These are phyloP conservation scores for Scytalidium lignicola DNA, from an alignment of 2,329 filamentous ascomycete species.

Conservation along the genomic window DNA sequence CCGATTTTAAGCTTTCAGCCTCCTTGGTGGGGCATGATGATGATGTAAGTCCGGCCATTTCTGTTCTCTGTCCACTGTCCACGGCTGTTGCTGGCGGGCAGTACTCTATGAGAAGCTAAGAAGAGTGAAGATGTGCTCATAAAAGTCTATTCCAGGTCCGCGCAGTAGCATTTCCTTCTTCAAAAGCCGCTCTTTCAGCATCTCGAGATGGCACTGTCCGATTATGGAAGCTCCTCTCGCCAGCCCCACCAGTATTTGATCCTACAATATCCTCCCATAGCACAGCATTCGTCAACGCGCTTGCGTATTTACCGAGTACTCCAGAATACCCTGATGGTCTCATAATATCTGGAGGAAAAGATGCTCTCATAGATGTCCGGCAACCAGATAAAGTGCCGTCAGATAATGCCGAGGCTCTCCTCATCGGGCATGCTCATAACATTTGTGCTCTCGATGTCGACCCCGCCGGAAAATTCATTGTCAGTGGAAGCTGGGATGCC, in stretches of 20 bases:
- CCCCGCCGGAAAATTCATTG: slow-evolving; percentile 64
- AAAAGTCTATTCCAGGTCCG: slow-evolving; percentile 61
- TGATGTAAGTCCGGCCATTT: slow-evolving; percentile 87
- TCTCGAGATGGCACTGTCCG: slow-evolving; percentile 90
- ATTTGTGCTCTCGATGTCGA: slow-evolving; percentile 82
- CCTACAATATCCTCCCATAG: slow-evolving; percentile 74
- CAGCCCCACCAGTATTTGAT: slow-evolving; percentile 67
- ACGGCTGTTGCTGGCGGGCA: no score
- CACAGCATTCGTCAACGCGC: slow-evolving; percentile 79
- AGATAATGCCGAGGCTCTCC: slow-evolving; percentile 77
- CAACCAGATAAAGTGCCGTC: slow-evolving; percentile 60
- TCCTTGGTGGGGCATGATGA: slow-evolving; percentile 85
- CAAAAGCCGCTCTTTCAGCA: slow-evolving; percentile 71
- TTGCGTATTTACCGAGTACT: slow-evolving; percentile 71
- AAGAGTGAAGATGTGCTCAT: no score
- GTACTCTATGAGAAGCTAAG: neutral
- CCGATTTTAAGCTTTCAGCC: slow-evolving; percentile 89
- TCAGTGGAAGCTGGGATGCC: slow-evolving; percentile 92
- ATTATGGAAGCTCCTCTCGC: slow-evolving; percentile 68
- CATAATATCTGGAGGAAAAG: slow-evolving; percentile 82
- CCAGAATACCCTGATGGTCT: slow-evolving; percentile 67
- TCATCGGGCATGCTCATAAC: slow-evolving; percentile 83
- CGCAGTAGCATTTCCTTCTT: slow-evolving; percentile 70
- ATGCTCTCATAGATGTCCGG: slow-evolving; percentile 88
- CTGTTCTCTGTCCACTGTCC: no score